These are phyloP conservation scores for Sphaerulina vaccinii DNA, from an alignment of 2,329 filamentous ascomycete species.

Conservation along the genomic window DNA sequence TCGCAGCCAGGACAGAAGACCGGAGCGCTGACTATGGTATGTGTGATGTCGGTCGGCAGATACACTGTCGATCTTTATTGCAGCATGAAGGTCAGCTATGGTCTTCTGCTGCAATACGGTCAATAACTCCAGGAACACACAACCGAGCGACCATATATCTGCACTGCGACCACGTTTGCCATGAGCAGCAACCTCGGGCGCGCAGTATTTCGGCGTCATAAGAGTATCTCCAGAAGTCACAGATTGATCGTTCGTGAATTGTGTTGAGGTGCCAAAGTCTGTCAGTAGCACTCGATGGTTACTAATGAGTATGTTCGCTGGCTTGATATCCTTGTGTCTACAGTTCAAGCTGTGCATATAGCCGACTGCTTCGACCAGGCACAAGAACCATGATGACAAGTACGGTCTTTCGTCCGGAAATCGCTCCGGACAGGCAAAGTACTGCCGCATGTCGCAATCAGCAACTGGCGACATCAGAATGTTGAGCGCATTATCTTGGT, in stretches of 20 bases:
- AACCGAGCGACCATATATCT: slow-evolving; percentile 17
- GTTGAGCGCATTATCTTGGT: slow-evolving; percentile 39
- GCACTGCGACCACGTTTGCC: slow-evolving; percentile 4
- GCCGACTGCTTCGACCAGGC: slow-evolving; percentile 8
- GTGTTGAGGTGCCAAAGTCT: slow-evolving; percentile 13
- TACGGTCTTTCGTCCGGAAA: background rate
- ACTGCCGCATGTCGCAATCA: slow-evolving; percentile 13
- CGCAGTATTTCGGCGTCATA: slow-evolving; percentile 18
- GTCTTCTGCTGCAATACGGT: background rate
- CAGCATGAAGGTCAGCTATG: background rate
- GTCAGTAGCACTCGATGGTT: slow-evolving; percentile 29
- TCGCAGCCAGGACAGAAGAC: no score
- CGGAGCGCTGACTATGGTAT: background rate
- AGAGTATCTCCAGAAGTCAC: background rate
- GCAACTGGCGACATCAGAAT: slow-evolving; percentile 18
- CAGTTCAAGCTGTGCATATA: slow-evolving; percentile 13
- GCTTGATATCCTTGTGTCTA: slow-evolving; percentile 69
- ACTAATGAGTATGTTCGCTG: slow-evolving; percentile 91
- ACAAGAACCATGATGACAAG: slow-evolving; percentile 12
- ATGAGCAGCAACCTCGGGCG: slow-evolving; percentile 8
- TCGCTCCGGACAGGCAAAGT: background rate
- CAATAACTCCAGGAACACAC: slow-evolving; percentile 17
- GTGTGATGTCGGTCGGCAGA: background rate
- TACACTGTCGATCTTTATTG: background rate
- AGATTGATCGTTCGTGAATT: slow-evolving; percentile 1